Conservation (phyloP, 768 basidiomycete species). For the Rossbeevera mucosa region DNA sequence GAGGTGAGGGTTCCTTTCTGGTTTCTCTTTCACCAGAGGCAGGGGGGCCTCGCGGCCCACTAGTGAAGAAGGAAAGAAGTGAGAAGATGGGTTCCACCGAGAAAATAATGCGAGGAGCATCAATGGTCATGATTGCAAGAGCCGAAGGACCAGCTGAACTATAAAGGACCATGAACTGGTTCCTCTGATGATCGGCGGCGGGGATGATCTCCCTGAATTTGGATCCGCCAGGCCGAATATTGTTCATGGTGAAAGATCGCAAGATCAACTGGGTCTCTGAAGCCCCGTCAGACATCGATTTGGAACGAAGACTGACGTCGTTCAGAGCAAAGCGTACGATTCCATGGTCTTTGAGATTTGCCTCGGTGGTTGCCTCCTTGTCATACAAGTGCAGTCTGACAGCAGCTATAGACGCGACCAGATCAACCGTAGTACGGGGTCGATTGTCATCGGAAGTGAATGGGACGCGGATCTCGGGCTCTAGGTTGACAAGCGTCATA, state of each 20-base stretch:
- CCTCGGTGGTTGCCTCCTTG: constrained; percentile 48
- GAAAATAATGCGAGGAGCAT: constrained; percentile 90
- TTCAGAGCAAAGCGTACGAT: constrained; percentile 84
- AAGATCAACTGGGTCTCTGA: constrained; percentile 82
- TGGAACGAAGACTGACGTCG: constrained; percentile 72
- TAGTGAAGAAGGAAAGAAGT: constrained; percentile 79
- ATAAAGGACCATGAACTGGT: constrained; percentile 92
- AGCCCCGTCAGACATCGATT: constrained; percentile 78
- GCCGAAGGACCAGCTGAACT: constrained; percentile 65
- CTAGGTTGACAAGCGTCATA: constrained; percentile 22
- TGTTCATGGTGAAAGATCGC: constrained; percentile 89
- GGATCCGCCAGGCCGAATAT: constrained; percentile 76
- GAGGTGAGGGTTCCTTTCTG: constrained; percentile 10
- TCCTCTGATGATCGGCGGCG: constrained; percentile 78
- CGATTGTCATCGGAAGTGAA: constrained; percentile 22
- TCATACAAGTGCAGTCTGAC: constrained; percentile 89
- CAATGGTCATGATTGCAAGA: constrained; percentile 81
- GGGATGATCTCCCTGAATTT: constrained; percentile 95
- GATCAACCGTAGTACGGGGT: constrained; percentile 64
- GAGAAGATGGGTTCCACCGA: constrained; percentile 89
- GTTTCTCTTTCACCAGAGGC: constrained; percentile 10
- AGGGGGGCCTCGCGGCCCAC: constrained; percentile 38
- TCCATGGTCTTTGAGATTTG: constrained; percentile 66
- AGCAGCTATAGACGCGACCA: constrained; percentile 63
- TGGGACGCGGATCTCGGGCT: constrained; percentile 52